Evolutionary conservation across 805 yeast species (phyloP).

Genomic region (Saccharomycopsis microspora): DNA sequence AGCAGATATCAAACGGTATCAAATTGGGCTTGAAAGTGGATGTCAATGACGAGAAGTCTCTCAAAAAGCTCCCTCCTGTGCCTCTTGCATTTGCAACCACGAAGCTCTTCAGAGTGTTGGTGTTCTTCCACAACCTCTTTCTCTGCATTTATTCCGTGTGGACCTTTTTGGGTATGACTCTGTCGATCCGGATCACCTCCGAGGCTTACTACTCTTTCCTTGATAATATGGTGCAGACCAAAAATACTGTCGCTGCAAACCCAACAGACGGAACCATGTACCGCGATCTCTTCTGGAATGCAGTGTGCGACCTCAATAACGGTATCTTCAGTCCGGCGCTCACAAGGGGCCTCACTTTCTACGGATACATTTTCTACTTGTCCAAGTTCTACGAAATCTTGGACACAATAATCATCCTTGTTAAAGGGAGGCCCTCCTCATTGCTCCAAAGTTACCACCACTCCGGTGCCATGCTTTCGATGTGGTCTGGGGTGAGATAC

Average conservation of each 20-base stretch:
- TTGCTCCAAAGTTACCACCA: conserved; percentile 67
- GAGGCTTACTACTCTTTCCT: conserved; percentile 20
- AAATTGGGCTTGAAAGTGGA: conserved; percentile 17
- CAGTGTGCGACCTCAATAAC: conserved; percentile 46
- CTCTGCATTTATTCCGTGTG: conserved; percentile 58
- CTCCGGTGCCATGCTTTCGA: conserved; percentile 70
- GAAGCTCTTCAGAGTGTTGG: conserved; percentile 37
- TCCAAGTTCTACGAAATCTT: conserved; percentile 64
- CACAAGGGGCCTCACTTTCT: conserved; percentile 18
- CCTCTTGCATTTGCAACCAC: conserved; percentile 40
- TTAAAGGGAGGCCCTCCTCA: conserved; percentile 58
- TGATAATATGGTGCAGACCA: background rate
- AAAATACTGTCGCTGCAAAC: background rate
- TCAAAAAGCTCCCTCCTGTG: conserved; percentile 35
- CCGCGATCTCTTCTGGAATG: conserved; percentile 37
- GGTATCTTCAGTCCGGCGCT: conserved; percentile 37
- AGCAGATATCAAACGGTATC: conserved; percentile 25
- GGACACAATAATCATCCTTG: conserved; percentile 54
- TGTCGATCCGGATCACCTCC: conserved; percentile 33
- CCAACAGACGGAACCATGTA: conserved; percentile 22
- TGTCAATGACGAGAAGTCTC: conserved; percentile 15
- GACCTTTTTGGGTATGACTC: conserved; percentile 59
- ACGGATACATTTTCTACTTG: conserved; percentile 56
- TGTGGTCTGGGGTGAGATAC: conserved; percentile 70
- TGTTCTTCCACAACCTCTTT: conserved; percentile 47